These are phyloP conservation scores for Saraca asoca DNA, from an alignment of 331 rosid species.

Conservation along the genomic window DNA sequence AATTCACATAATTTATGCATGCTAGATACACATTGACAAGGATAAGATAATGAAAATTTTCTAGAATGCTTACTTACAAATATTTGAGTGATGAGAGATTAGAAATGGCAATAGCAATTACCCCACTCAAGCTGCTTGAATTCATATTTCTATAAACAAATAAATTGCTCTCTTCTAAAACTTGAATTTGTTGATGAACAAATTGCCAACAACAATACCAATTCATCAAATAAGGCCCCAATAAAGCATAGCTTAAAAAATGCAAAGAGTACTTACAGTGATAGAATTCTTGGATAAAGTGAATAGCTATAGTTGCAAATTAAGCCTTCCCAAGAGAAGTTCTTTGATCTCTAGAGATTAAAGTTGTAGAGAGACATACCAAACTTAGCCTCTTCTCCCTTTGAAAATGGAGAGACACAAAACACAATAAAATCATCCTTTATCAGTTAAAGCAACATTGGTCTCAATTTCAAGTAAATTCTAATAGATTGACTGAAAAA, in stretches of 20 bases:
- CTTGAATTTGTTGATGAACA: not conserved
- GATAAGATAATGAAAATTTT: not conserved
- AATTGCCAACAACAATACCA: not conserved
- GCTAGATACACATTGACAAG: not conserved
- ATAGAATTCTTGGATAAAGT: conserved; percentile 49
- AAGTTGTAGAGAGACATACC: too few relatives aligned
- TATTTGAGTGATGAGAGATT: conserved; percentile 57
- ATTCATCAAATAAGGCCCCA: not conserved
- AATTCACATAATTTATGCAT: not conserved
- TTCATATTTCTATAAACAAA: conserved; percentile 59
- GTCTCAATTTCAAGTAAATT: too few relatives aligned
- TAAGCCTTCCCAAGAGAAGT: conserved; percentile 65
- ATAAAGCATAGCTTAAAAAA: not conserved
- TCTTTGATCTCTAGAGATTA: too few relatives aligned
- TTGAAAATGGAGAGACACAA: too few relatives aligned
- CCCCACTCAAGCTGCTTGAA: conserved; percentile 61
- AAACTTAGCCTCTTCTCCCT: too few relatives aligned
- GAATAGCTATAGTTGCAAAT: conserved; percentile 51
- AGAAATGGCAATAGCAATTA: conserved; percentile 48
- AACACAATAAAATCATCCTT: too few relatives aligned
- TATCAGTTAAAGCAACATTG: too few relatives aligned
- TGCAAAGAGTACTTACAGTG: conserved; percentile 51
- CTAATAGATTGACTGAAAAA: too few relatives aligned
- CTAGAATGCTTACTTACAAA: conserved; percentile 48
- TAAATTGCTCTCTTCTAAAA: conserved; percentile 11